phyloP scores from a whole-genome alignment of 352 stramenopile genomes.

The Phytophthora colocasiae region DNA sequence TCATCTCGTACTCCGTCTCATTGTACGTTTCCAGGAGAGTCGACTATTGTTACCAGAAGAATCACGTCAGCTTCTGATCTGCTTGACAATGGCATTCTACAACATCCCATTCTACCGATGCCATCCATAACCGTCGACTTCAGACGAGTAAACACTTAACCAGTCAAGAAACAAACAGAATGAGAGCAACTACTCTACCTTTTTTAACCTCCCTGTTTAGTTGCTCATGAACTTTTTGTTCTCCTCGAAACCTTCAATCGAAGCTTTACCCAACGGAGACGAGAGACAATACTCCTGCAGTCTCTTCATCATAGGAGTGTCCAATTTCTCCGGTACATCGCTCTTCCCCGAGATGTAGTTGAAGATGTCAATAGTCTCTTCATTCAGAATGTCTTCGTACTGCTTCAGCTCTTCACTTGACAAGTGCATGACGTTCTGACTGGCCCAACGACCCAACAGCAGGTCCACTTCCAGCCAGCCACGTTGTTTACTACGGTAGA shows the following conservation, averaged over 20 bases:
- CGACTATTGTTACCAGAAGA: conserved; percentile 57
- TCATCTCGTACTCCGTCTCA: conserved; percentile 56
- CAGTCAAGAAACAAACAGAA: neutral
- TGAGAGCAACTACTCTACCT: neutral
- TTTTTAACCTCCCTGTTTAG: conserved; percentile 36
- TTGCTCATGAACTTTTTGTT: conserved; percentile 92
- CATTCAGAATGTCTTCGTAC: conserved; percentile 97
- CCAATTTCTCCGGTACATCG: conserved; percentile 77
- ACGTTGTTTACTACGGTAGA: conserved; percentile 96
- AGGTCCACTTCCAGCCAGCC: conserved; percentile 97
- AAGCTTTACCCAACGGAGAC: conserved; percentile 92
- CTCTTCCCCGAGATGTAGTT: conserved; percentile 95
- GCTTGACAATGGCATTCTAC: conserved; percentile 55
- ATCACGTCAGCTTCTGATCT: conserved; percentile 55
- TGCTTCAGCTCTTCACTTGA: conserved; percentile 87
- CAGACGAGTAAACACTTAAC: no score
- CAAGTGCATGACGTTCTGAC: conserved; percentile 90
- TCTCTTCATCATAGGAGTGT: conserved; percentile 90
- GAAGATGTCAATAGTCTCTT: conserved; percentile 98
- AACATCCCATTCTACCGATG: conserved; percentile 65
- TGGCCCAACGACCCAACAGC: conserved; percentile 94
- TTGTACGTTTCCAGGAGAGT: conserved; percentile 71
- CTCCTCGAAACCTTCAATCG: conserved; percentile 65
- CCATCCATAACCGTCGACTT: conserved; percentile 8
- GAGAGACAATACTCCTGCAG: conserved; percentile 93